A percentile compares a stretch with the other conserved stretches of the same genome.
Conservation (phyloP, 176 grass and related monocot species). For the Zizania latifolia region DNA sequence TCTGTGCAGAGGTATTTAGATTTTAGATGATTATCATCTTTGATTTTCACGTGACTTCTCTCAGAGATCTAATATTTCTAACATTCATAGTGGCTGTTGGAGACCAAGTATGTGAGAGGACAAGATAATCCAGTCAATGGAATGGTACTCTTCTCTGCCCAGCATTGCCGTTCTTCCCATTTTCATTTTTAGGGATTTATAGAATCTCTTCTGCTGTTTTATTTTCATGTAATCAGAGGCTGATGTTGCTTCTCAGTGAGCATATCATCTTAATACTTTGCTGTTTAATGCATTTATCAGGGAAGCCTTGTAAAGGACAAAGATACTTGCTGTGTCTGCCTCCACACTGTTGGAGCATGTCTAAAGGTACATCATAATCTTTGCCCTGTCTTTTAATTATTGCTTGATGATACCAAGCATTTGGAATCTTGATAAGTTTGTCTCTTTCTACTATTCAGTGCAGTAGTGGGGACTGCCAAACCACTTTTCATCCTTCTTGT, state of each 20-base stretch:
- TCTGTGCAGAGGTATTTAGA: constrained; percentile 91
- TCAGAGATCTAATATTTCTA: not conserved
- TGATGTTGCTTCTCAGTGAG: not conserved
- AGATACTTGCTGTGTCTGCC: constrained; percentile 78
- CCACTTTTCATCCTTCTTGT: constrained; percentile 87
- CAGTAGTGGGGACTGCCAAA: constrained; percentile 53
- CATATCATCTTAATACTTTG: constrained; percentile 23
- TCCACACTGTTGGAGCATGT: constrained; percentile 53
- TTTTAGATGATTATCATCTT: constrained; percentile 21
- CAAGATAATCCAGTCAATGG: constrained; percentile 71
- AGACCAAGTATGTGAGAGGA: constrained; percentile 66
- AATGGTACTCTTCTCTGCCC: constrained; percentile 57
- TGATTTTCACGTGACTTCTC: not conserved
- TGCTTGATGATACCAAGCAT: constrained; percentile 20
- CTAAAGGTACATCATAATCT: constrained; percentile 51
- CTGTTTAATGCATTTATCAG: constrained; percentile 47
- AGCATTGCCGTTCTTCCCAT: not conserved
- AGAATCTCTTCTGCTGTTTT: not conserved
- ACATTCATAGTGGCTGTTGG: constrained; percentile 78
- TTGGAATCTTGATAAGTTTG: constrained; percentile 29
- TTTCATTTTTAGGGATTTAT: constrained; percentile 17
- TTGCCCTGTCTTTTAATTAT: constrained; percentile 10
- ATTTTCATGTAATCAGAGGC: not conserved
- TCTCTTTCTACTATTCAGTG: constrained; percentile 64
- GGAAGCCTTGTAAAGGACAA: constrained; percentile 60